phyloP scores from a whole-genome alignment of 495 filamentous ascomycete species.

The Annulohypoxylon stygium region DNA sequence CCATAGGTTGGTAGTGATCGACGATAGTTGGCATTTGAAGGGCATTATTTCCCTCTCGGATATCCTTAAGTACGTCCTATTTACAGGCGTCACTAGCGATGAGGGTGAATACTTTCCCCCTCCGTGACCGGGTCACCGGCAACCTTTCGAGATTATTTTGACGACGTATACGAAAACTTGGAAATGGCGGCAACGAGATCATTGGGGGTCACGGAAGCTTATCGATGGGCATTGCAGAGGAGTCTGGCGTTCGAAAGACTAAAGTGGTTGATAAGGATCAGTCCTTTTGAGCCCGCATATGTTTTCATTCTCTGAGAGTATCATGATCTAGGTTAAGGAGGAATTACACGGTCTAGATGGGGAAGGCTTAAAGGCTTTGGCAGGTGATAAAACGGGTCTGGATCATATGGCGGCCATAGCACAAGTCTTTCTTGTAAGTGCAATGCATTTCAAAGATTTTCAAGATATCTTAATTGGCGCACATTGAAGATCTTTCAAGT shows the following conservation, averaged over 20 bases:
- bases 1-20: conserved; percentile 91
- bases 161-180: conserved; percentile 43
- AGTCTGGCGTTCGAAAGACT: conserved; percentile 53
- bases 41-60: conserved; percentile 95
- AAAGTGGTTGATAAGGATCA: conserved; percentile 42
- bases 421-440: conserved; percentile 12
- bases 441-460: conserved; percentile 9
- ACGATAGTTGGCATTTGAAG: conserved; percentile 85
- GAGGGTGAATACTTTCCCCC: conserved; percentile 63
- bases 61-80: conserved; percentile 93
- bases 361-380: conserved; percentile 11
- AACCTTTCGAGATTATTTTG: conserved; percentile 22
- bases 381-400: conserved; percentile 28
- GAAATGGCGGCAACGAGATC: conserved; percentile 40
- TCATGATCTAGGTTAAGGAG: conserved; percentile 16
- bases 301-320: conserved; percentile 33
- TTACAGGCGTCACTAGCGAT: conserved; percentile 89
- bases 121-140: conserved; percentile 38
- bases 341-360: conserved; percentile 34
- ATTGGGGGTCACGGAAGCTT: conserved; percentile 20
- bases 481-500: no score
- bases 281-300: conserved; percentile 28
- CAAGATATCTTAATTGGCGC: neutral
- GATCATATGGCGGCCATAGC: conserved; percentile 28
- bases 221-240: conserved; percentile 48